A percentile compares a stretch with the other conserved stretches of the same genome.
Evolutionary conservation across 2,329 filamentous ascomycete genomes (phyloP).

Genomic region (Hymenoscyphus albidus): DNA sequence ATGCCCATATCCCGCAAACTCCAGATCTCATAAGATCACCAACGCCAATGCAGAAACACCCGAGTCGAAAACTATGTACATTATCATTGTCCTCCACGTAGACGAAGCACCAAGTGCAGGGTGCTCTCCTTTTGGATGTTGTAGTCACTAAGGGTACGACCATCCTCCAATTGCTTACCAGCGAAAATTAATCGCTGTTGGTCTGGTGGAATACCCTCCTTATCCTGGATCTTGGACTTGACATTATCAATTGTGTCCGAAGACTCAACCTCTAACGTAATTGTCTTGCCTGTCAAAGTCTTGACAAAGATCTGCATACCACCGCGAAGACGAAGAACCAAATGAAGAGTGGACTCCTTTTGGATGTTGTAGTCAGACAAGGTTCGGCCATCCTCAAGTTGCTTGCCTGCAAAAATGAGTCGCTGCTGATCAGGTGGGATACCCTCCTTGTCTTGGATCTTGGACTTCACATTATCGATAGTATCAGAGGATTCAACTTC

Average conservation of each 20-base stretch:
- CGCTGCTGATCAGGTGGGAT: slow-evolving; percentile 69
- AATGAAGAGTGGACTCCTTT: slow-evolving; percentile 68
- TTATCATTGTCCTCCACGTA: slow-evolving; percentile 59
- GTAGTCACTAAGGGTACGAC: slow-evolving; percentile 74
- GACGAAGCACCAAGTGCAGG: slow-evolving; percentile 65
- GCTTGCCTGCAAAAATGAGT: slow-evolving; percentile 68
- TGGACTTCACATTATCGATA: slow-evolving; percentile 67
- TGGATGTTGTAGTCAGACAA: slow-evolving; percentile 90
- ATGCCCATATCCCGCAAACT: slow-evolving; percentile 17
- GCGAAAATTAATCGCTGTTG: slow-evolving; percentile 69
- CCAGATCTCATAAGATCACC: slow-evolving; percentile 8
- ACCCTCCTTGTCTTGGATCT: slow-evolving; percentile 71
- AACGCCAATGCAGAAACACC: slow-evolving; percentile 27
- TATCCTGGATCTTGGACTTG: slow-evolving; percentile 69
- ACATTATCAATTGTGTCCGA: slow-evolving; percentile 69
- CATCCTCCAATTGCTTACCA: slow-evolving; percentile 70
- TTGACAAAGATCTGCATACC: slow-evolving; percentile 74
- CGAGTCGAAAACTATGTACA: slow-evolving; percentile 9
- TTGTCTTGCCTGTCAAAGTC: slow-evolving; percentile 67
- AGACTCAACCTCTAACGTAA: slow-evolving; percentile 65
- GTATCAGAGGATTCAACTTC: slow-evolving; percentile 67
- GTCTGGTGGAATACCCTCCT: slow-evolving; percentile 67
- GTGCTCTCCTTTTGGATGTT: slow-evolving; percentile 81
- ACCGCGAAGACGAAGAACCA: slow-evolving; percentile 68
- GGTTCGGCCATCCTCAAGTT: slow-evolving; percentile 71